Base-by-base conservation (phyloP, 2,329 filamentous ascomycete species). In the Neonectria coccinea region DNA sequence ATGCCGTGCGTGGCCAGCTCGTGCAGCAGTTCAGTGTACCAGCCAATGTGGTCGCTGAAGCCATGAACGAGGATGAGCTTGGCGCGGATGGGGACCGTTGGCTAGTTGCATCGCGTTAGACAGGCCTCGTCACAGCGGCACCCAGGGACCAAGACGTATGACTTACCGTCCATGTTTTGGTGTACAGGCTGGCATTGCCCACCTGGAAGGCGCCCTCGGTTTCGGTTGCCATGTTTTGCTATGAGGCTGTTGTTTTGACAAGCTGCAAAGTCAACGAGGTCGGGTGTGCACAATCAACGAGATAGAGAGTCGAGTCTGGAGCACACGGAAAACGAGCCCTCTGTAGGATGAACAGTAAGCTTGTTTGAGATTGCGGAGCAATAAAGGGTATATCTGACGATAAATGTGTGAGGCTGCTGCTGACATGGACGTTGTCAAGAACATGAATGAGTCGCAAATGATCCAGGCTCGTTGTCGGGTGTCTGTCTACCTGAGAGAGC, bases 1-100 rank as follows among this genome's bases (percentile, higher is more conserved):
- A 97, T 94, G 66, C 91, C 92, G 58, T 85, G 85, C 11, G 83
- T 81, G 22, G 91, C 90, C 52, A 97, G 86, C 14, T 80, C 82
- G 6, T 89, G 85, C 80, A 96, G 95, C 74, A 97, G 86, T 59
- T 85, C 84, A 75, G 89, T 86, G 81, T 97, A 97, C 63, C 89
- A 87, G 79, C 92, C 89, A 77, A 92, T 83, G 79, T 97, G 93
- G 79, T 97, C 94, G 78, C 89, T 93, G 84, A 94, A 97, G 73
- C 94, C 94, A 80, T 97, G 94, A 67, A 97, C 82, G 79, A 97
- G 92, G 73, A 96, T 84, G 54, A 97, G 78, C 70, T 92, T 91
- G 39, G 94, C 94, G 73, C 86, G 87, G 59, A 86, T 79, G 12
- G 84, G 79, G 14, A 82, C 84, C 31, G 84, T 77, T 31, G 88